Conservation (phyloP, 1,284 basidiomycete species). For the Cryptococcus jaspeensis region DNA sequence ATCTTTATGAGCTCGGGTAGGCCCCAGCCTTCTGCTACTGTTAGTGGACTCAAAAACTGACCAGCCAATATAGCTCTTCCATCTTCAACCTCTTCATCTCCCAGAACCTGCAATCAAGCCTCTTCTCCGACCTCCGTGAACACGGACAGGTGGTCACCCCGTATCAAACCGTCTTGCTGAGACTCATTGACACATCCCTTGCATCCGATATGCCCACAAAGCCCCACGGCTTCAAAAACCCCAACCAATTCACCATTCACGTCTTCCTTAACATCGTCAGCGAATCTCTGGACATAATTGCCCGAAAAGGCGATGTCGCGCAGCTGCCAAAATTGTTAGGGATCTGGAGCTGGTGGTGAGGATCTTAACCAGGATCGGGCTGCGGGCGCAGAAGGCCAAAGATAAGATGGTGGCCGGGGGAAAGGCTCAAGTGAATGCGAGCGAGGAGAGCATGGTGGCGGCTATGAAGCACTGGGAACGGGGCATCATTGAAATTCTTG, state of each 20-base stretch:
- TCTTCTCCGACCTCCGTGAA: conserved; percentile 41
- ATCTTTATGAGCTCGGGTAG: conserved; percentile 70
- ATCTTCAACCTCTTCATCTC: conserved; percentile 53
- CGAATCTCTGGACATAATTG: conserved; percentile 30
- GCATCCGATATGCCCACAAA: conserved; percentile 29
- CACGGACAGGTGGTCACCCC: conserved; percentile 70
- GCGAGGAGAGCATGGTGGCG: conserved; percentile 28
- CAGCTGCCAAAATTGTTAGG: conserved; percentile 61
- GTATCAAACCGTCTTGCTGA: conserved; percentile 78
- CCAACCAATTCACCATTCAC: conserved; percentile 23
- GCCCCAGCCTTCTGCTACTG: conserved; percentile 14
- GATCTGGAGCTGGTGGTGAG: conserved; percentile 74
- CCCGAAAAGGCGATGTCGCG: conserved; percentile 36
- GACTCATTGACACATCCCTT: conserved; percentile 76
- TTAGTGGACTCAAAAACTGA: neutral
- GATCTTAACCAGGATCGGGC: conserved; percentile 65
- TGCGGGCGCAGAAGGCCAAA: conserved; percentile 55
- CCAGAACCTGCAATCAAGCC: conserved; percentile 40
- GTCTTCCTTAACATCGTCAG: conserved; percentile 21
- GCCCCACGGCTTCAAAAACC: no score
- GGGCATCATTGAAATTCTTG: conserved; percentile 60
- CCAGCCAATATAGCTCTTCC: conserved; percentile 50
- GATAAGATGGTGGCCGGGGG: conserved; percentile 8
- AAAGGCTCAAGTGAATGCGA: conserved; percentile 9
- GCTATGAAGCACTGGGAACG: conserved; percentile 35